Base-by-base conservation (phyloP, 208 protist genomes). In the Crithidia acanthocephali region DNA sequence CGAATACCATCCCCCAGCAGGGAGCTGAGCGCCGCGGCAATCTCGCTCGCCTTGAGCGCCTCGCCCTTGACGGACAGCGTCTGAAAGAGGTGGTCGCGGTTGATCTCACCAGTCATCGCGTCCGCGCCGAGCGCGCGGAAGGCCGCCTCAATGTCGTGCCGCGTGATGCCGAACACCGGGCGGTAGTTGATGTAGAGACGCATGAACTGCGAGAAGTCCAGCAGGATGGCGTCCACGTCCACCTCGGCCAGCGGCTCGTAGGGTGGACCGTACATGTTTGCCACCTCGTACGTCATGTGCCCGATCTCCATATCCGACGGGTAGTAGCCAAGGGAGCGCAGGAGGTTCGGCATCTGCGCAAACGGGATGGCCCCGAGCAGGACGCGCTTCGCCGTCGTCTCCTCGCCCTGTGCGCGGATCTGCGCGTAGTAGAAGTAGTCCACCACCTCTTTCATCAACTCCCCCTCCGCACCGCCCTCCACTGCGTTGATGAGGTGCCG, bases 371-470 rank as follows among this genome's bases (percentile, higher is more conserved):
- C 79, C 18, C 93, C 95, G n/a, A 94, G 79, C 66, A 98, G 79
- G 56, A 92, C 86, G 30, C 95, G 88, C 82, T 95, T 93, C 52
- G 88, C 87, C 1, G 93, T 98, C 11, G 95, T 97, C 57, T 98
- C 93, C 80, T 98, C 97, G 5, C 97, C 97, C 68, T 98, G 97
- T 40, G 89, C 78, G 30, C 93, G 81, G 68, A 98, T 97, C 69
- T 98, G 97, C 3, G 97, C 97, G 83, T 98, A 98, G 88, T 98
- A 98, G 74, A 98, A 98, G 84, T 98, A 98, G 72, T 98, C 94
- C 47, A 97, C 80, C 62, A 98, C 94, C 67, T 98, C 95, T 74
- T 94, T 80, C 90, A 97, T 97, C 57, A 98, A 77, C 37, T 87
- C 72, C 4, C 96, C 96, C 0, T 95, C 83, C 20, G 68, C 64